A percentile compares a stretch with the other conserved stretches of the same genome.
phyloP scores from a whole-genome alignment of 768 basidiomycete species.

The Mycena maculata region DNA sequence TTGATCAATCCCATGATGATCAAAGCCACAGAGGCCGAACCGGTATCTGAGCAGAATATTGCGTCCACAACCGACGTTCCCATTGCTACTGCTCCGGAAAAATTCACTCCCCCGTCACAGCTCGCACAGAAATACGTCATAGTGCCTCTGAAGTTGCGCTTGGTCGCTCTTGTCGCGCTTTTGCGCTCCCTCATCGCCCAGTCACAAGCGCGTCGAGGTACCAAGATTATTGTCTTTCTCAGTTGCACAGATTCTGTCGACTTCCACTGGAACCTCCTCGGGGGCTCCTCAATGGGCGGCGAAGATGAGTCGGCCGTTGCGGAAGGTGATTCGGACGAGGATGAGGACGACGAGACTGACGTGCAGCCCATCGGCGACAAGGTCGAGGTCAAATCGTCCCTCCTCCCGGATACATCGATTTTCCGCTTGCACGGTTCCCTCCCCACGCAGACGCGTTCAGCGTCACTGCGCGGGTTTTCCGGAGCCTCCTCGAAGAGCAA shows the following conservation, averaged over 20 bases:
- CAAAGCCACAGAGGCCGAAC: constrained; percentile 73
- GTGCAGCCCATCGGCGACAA: constrained; percentile 47
- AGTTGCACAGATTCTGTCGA: constrained; percentile 99
- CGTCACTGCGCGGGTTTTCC: constrained; percentile 87
- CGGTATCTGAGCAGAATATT: constrained; percentile 36
- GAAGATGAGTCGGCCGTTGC: constrained; percentile 40
- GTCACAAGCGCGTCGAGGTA: constrained; percentile 60
- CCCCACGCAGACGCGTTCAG: constrained; percentile 80
- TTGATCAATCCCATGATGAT: constrained; percentile 85
- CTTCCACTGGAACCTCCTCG: constrained; percentile 91
- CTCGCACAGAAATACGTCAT: constrained; percentile 91
- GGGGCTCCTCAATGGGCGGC: constrained; percentile 74
- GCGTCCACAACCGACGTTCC: constrained; percentile 32
- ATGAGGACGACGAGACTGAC: constrained; percentile 44
- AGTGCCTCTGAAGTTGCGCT: constrained; percentile 92
- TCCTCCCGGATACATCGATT: constrained; percentile 85
- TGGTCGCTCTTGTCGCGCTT: constrained; percentile 90
- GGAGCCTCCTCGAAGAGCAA: constrained; percentile 45
- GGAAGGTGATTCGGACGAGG: constrained; percentile 44
- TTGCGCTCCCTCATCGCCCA: constrained; percentile 83
- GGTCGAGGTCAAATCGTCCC: constrained; percentile 72
- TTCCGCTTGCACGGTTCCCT: constrained; percentile 96
- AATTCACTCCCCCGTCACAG: constrained; percentile 95
- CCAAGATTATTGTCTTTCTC: constrained; percentile 93
- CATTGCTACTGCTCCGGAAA: constrained; percentile 51